phyloP scores from a whole-genome alignment of 2,329 filamentous ascomycete species.

The Exserohilum turcica region DNA sequence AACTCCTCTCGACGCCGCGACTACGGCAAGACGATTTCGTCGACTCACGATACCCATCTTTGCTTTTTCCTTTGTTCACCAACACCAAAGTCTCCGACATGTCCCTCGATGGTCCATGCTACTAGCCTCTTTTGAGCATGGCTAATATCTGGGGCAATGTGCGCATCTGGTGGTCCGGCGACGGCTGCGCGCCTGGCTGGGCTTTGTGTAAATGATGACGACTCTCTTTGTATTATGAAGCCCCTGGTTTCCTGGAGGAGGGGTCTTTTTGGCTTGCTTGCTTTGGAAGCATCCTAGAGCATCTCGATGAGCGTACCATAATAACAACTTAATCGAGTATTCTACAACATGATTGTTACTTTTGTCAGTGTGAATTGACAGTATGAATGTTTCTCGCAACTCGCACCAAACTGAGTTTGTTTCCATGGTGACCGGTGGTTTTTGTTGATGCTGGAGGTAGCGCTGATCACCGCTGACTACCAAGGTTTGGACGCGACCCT shows the following conservation, averaged over 20 bases:
- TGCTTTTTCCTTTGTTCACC: slow-evolving; percentile 20
- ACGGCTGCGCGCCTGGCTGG: slow-evolving; percentile 2
- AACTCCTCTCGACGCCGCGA: slow-evolving; percentile 13
- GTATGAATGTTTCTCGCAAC: no score
- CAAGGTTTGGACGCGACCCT: background rate
- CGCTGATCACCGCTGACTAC: background rate
- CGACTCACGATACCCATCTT: slow-evolving; percentile 44
- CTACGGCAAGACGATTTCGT: slow-evolving; percentile 17
- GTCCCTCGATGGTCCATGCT: slow-evolving; percentile 4
- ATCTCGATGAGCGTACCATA: slow-evolving; percentile 13
- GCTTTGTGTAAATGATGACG: slow-evolving; percentile 13
- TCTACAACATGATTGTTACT: background rate
- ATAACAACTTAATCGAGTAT: slow-evolving; percentile 17
- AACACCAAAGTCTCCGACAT: background rate
- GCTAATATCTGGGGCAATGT: background rate
- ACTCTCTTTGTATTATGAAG: slow-evolving; percentile 17
- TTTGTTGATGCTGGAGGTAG: background rate
- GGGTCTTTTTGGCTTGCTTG: slow-evolving; percentile 1
- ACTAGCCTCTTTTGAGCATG: background rate
- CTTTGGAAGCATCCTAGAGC: slow-evolving; percentile 3
- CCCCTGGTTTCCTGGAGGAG: slow-evolving; percentile 16
- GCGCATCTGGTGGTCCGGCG: slow-evolving; percentile 9
- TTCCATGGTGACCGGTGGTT: no score
- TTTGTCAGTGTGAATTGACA: no score
- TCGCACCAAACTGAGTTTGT: no score